Percentiles rank a stretch among this genome's conserved stretches.
These are phyloP conservation scores for Moelleriella libera DNA, from an alignment of 2,329 filamentous ascomycete genomes.

Conservation along the genomic window DNA sequence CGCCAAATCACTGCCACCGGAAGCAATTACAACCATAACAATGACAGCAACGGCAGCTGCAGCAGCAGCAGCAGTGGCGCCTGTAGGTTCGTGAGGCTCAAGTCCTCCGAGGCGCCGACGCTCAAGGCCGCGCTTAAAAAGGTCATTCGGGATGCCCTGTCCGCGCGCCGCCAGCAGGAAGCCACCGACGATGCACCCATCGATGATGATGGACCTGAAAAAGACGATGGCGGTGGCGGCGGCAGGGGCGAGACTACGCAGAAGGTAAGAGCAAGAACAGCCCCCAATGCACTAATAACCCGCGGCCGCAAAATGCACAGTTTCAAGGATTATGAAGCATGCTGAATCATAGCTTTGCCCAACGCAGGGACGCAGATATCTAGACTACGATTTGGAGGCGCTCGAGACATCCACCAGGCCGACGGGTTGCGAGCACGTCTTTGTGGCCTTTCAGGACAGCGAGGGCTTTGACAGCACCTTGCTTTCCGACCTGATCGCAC, in stretches of 20 bases:
- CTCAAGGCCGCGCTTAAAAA: constrained; percentile 51
- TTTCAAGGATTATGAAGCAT: background rate
- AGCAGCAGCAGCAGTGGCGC: constrained; percentile 17
- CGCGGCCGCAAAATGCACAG: no score
- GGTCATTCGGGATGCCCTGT: constrained; percentile 38
- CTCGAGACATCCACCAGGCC: constrained; percentile 45
- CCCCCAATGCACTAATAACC: no score
- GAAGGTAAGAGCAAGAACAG: no score
- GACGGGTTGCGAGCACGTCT: constrained; percentile 41
- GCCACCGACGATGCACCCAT: no score
- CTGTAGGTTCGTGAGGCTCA: constrained; percentile 50
- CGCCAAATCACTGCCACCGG: no score
- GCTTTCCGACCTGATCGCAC: constrained; percentile 55
- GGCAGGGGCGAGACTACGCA: no score
- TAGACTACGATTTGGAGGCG: constrained; percentile 69
- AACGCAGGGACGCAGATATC: constrained; percentile 43
- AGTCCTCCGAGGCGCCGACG: constrained; percentile 58
- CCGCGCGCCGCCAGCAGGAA: constrained; percentile 21
- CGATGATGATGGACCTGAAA: constrained; percentile 20
- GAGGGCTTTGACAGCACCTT: constrained; percentile 65
- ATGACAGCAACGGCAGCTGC: no score
- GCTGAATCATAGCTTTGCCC: background rate
- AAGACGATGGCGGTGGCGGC: constrained; percentile 9
- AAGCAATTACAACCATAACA: no score
- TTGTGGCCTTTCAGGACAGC: constrained; percentile 66